Conservation (phyloP, 352 stramenopile genomes). For the Globisporangium splendens region DNA sequence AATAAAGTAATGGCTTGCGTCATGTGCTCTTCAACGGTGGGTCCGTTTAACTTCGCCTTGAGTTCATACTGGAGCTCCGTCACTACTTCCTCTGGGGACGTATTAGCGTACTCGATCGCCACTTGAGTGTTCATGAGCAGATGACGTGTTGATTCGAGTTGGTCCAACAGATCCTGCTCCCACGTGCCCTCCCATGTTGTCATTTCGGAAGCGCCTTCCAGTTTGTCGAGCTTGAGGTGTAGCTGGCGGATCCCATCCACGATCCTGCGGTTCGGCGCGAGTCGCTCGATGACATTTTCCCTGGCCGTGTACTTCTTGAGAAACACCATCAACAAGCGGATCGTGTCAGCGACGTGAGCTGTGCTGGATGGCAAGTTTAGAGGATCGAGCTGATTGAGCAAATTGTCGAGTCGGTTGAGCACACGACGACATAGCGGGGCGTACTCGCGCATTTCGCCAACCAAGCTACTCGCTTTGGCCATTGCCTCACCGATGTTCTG, state of each 20-base stretch:
- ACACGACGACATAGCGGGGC: constrained; percentile 1
- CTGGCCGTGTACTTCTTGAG: constrained; percentile 1
- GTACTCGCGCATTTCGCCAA: constrained; percentile 14
- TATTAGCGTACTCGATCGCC: not conserved
- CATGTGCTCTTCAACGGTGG: not conserved
- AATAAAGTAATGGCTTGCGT: not conserved
- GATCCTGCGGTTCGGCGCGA: constrained; percentile 4
- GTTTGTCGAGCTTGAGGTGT: constrained; percentile 1
- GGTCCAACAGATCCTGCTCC: not conserved
- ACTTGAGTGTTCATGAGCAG: not conserved
- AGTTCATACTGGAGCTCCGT: not conserved
- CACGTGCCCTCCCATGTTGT: not conserved
- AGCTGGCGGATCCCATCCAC: not conserved
- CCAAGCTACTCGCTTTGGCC: not conserved
- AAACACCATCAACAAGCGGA: constrained; percentile 23
- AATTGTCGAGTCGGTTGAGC: constrained; percentile 14
- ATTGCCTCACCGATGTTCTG: not conserved
- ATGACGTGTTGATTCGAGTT: not conserved
- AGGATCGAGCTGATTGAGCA: constrained; percentile 23
- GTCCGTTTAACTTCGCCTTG: not conserved
- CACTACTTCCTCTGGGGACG: not conserved
- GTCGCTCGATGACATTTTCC: constrained; percentile 4
- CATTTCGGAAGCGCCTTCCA: constrained; percentile 3
- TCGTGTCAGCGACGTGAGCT: constrained; percentile 24
- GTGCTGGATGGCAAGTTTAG: constrained; percentile 18